Evolutionary conservation across 1,284 basidiomycete genomes (phyloP).

Genomic region (Cystobasidium sp.): DNA sequence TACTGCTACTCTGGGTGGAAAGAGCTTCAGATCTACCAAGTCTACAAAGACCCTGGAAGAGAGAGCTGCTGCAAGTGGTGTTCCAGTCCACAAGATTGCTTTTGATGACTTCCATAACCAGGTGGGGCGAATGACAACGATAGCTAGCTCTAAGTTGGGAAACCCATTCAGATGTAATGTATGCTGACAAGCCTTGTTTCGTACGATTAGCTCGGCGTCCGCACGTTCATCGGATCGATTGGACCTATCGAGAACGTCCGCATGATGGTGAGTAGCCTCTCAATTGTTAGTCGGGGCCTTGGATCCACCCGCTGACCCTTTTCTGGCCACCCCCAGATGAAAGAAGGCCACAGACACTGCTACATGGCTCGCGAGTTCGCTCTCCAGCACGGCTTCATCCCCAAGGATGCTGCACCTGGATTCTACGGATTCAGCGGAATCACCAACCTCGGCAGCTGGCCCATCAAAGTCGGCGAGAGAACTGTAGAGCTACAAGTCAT

Average conservation of each 20-base stretch:
- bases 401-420: slow-evolving; percentile 72
- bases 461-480: slow-evolving; percentile 61
- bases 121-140: slow-evolving; percentile 30
- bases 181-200: slow-evolving; percentile 45
- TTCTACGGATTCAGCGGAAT: slow-evolving; percentile 81
- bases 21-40: slow-evolving; percentile 23
- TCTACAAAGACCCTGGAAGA: slow-evolving; percentile 33
- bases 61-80: slow-evolving; percentile 55
- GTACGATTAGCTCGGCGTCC: slow-evolving; percentile 67
- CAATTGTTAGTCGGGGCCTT: background rate
- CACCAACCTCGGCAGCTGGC: slow-evolving; percentile 61
- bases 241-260: slow-evolving; percentile 76
- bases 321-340: slow-evolving; percentile 61
- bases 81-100: slow-evolving; percentile 71
- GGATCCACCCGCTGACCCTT: slow-evolving; percentile 33
- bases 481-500: slow-evolving; percentile 62
- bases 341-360: slow-evolving; percentile 89
- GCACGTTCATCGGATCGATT: slow-evolving; percentile 88
- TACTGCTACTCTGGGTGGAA: slow-evolving; percentile 35
- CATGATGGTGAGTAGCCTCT: slow-evolving; percentile 64
- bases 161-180: too few species aligned
- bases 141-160: background rate
- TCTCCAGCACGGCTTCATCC: slow-evolving; percentile 83
- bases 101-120: slow-evolving; percentile 84
- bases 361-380: slow-evolving; percentile 96